Evolutionary conservation across 2,329 filamentous ascomycete genomes (phyloP), one percentile per base, ranked within the genome.

Genomic region (Diaporthe ilicicola): DNA sequence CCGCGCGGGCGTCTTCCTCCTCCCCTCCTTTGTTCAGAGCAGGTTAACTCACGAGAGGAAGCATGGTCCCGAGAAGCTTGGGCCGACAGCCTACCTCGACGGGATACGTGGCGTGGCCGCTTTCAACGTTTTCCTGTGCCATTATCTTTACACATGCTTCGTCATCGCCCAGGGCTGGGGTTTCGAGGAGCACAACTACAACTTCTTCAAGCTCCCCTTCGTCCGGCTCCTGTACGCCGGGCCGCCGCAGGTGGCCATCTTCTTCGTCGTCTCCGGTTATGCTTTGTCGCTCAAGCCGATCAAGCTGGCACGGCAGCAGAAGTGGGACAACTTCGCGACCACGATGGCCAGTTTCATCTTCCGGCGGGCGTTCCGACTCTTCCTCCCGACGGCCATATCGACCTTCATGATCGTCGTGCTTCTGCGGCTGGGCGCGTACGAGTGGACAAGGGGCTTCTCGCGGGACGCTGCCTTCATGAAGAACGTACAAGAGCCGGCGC

Each of bases 181-280:
- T 50, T 81, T 78, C 67, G 79, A 80, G 55, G 78, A 82, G 29
- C 78, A 78, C 72, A 84, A 87, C 78, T 82, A 83, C 75, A 75
- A 84, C 69, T 70, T 86, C 56, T 80, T 88, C 73, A 85, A 87
- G 75, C 81, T 89, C 1, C 88, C 88, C 9, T 83, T 89, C 72
- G 68, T 90, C 22, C 82, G 88, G 17, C 80, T 90, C 4, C 81
- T 86, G 70, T 89, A 86, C 76, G 85, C 86, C 65, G 88, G 87
- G 0, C 87, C 86, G 3, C 84, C 87, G 0, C 88, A 87, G 74
- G 88, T 90, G 48, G 87, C 85, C 78, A 79, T 90, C 74, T 91
- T 91, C 81, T 91, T 90, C 76, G 85, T 90, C 75, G 87, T 90
- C 54, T 89, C 87, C 0, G 89, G 89, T 24, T 91, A 90, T 77